Percentiles rank a stretch among this genome's conserved stretches.
Evolutionary conservation across 2,329 filamentous ascomycete species (phyloP).

Genomic region (Sclerotinia subarctica): DNA sequence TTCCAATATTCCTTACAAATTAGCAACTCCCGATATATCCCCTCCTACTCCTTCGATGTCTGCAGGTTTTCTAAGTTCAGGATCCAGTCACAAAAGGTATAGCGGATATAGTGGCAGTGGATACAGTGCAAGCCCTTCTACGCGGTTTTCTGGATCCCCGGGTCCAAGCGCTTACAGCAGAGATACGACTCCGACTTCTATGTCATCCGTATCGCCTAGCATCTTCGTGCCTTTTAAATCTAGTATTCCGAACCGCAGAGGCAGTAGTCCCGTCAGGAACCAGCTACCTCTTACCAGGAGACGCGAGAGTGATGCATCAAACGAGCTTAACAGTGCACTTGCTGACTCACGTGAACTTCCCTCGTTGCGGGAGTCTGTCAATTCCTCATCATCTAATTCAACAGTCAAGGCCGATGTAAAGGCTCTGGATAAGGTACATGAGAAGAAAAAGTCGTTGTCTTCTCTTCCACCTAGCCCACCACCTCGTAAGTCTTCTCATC

Average conservation of each 20-base stretch:
- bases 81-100: slow-evolving; percentile 42
- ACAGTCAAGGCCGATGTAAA: slow-evolving; percentile 57
- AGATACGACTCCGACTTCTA: slow-evolving; percentile 75
- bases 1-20: slow-evolving; percentile 51
- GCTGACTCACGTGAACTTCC: slow-evolving; percentile 58
- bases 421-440: slow-evolving; percentile 42
- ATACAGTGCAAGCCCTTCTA: slow-evolving; percentile 70
- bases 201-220: slow-evolving; percentile 70
- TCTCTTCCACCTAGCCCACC: slow-evolving; percentile 58
- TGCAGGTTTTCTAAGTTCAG: slow-evolving; percentile 31
- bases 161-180: slow-evolving; percentile 69
- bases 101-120: slow-evolving; percentile 44
- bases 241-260: slow-evolving; percentile 46
- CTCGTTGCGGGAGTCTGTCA: slow-evolving; percentile 65
- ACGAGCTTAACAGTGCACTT: slow-evolving; percentile 46
- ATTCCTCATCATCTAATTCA: slow-evolving; percentile 70
- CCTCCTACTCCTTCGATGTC: slow-evolving; percentile 65
- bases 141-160: slow-evolving; percentile 70
- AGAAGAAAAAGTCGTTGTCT: slow-evolving; percentile 46
- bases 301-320: slow-evolving; percentile 53
- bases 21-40: slow-evolving; percentile 64
- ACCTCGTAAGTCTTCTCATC: slow-evolving; percentile 59
- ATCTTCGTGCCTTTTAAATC: slow-evolving; percentile 47
- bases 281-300: slow-evolving; percentile 60
- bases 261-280: slow-evolving; percentile 53